Base-by-base conservation (phyloP, 1,139 yeast species). In the Hemisphaericaspora xylofermentans region DNA sequence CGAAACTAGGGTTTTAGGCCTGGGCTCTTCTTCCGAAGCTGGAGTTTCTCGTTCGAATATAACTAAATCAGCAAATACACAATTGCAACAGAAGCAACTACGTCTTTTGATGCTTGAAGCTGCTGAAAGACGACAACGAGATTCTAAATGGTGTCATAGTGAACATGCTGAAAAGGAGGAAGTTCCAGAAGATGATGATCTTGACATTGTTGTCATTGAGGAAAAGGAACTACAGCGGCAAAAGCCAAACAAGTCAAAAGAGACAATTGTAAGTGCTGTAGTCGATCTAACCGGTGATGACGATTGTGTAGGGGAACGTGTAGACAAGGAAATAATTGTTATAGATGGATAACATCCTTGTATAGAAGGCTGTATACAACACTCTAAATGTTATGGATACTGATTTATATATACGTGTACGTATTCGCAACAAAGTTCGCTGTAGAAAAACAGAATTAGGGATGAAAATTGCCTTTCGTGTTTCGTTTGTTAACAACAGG, bases 41-140 rank as follows among this genome's bases (percentile, higher is more conserved):
- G 38, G 39, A 2, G 19, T 17, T 22, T 34, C 18, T 17, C 40
- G 25, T 6, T 51, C 56, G 16, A 30, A 12, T 2, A 34, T 43
- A 6, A 41, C 50, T 2, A 43, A 42, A 33, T 38, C 42, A 4
- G 32, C 39, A 7, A 54, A 52, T 40, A 30, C 43, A 4, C 16
- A 27, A 16, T 26, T 24, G 6, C 43, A 41, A 21, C 57, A 45
- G 35, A 49, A 54, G 16, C 60, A 71, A 5, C 46, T 75, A 37
- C 63, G 79, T 38, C 77, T 71, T 29, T 63, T 82, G 50, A 78
- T 83, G 36, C 65, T 81, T 5, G 72, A 70, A 43, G 95, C 96
- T 1, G 87, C 94, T 0, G 82, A 82, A 46, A 62, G 85, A 47
- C 64, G 96, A 42, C 57, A 71, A 7, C 56, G 62, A 15, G 93